phyloP scores from a whole-genome alignment of 768 basidiomycete genomes.

The Ramaria rubella region DNA sequence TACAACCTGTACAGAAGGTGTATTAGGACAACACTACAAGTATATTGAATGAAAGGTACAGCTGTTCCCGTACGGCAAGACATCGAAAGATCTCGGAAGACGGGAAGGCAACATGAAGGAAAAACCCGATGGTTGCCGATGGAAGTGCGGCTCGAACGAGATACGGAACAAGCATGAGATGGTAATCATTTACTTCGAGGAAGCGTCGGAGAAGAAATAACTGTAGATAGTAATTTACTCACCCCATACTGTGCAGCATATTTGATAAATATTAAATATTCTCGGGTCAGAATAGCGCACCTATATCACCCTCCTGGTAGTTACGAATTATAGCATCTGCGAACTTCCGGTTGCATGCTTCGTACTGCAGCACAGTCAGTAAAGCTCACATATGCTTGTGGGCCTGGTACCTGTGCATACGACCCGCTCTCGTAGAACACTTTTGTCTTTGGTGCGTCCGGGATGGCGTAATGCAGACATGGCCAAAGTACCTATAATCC shows the following conservation, averaged over 20 bases:
- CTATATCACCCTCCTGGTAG: conserved; percentile 86
- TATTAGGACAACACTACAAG: not conserved
- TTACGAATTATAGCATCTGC: conserved; percentile 75
- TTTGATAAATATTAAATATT: not conserved
- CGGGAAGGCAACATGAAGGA: conserved; percentile 95
- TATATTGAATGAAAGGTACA: not conserved
- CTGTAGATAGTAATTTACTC: not conserved
- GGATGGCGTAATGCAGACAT: conserved; percentile 77
- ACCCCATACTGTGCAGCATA: conserved; percentile 42
- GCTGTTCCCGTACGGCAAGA: conserved; percentile 58
- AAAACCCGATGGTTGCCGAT: conserved; percentile 74
- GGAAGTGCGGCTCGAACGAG: conserved; percentile 69
- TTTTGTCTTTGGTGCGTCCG: conserved; percentile 82
- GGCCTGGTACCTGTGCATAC: conserved; percentile 37
- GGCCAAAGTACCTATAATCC: conserved; percentile 68
- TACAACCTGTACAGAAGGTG: conserved; percentile 41
- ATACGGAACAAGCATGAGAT: conserved; percentile 86
- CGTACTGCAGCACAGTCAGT: conserved; percentile 51
- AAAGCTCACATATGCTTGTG: not conserved
- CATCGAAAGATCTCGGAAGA: conserved; percentile 94
- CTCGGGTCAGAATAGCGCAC: conserved; percentile 22
- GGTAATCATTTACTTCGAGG: conserved; percentile 77
- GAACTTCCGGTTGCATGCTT: conserved; percentile 84
- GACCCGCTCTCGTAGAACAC: conserved; percentile 72
- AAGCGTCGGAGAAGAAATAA: not conserved